Evolutionary conservation across 768 basidiomycete genomes (phyloP).

Genomic region (Imleria badia): DNA sequence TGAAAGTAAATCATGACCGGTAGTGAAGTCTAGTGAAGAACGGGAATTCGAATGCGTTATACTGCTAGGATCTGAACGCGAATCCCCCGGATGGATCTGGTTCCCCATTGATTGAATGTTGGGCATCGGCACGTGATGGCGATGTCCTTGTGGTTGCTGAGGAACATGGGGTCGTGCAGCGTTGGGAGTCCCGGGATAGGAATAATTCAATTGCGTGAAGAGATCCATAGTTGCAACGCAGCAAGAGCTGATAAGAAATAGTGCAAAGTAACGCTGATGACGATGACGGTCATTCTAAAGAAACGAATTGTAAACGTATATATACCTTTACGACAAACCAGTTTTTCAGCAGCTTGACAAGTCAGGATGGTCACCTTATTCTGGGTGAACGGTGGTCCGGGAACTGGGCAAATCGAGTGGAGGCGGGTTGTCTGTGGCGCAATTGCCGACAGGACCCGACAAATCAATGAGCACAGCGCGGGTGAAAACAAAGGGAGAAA

Average conservation of each 20-base stretch:
- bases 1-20: background rate
- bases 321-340: slow-evolving; percentile 15
- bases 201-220: slow-evolving; percentile 14
- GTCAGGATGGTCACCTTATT: background rate
- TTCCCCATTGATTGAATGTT: background rate
- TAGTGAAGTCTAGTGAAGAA: background rate
- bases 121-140: background rate
- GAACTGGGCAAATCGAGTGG: background rate
- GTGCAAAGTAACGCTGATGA: background rate
- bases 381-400: background rate
- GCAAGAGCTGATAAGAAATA: background rate
- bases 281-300: background rate
- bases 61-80: background rate
- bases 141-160: background rate
- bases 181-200: slow-evolving; percentile 10
- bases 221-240: slow-evolving; percentile 12
- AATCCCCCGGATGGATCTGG: background rate
- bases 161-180: background rate
- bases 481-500: slow-evolving; percentile 6
- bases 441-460: slow-evolving; percentile 3
- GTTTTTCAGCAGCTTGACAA: background rate
- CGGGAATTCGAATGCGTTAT: background rate
- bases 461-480: slow-evolving; percentile 5
- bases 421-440: slow-evolving; percentile 4
- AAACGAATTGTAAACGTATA: background rate